Percentiles rank a stretch among this genome's conserved stretches.
These are phyloP conservation scores for Haematococcus sp. DNA, from an alignment of 139 green algal genomes.

Conservation along the genomic window DNA sequence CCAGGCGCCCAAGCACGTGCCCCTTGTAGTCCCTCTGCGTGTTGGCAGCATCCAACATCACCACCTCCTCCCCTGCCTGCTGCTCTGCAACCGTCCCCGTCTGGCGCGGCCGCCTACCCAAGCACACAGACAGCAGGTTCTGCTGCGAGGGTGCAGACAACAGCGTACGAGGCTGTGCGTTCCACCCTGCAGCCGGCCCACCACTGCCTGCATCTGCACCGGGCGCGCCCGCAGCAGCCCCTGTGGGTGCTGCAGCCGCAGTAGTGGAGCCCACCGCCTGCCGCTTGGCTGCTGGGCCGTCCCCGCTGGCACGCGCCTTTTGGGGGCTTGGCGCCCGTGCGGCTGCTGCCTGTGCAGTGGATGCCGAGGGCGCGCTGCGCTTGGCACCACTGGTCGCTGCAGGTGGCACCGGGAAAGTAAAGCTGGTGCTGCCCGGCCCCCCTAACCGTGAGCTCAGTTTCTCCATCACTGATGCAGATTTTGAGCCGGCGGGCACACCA, in stretches of 20 bases:
- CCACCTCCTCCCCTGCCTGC: background rate
- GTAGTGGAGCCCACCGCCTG: background rate
- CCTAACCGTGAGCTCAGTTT: constrained; percentile 6
- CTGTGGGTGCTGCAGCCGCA: background rate
- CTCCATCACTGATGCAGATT: background rate
- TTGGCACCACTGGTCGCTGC: background rate
- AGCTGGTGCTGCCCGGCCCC: background rate
- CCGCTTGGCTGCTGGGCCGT: background rate
- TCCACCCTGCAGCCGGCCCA: background rate
- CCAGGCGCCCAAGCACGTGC: constrained; percentile 15
- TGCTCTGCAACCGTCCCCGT: background rate
- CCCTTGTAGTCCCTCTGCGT: constrained; percentile 10
- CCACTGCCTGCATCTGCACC: background rate
- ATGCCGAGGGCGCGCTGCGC: background rate
- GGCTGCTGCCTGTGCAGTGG: background rate
- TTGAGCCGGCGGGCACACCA: too few species aligned
- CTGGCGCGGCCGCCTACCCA: background rate
- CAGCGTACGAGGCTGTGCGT: background rate
- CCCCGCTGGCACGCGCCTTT: background rate
- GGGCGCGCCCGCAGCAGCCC: background rate
- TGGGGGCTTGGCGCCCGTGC: background rate
- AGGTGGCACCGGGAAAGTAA: background rate
- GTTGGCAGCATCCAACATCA: constrained; percentile 37
- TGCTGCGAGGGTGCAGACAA: background rate
- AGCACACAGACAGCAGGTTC: background rate